phyloP scores from a whole-genome alignment of 2,329 filamentous ascomycete genomes.

The Botrytis pseudocinerea region DNA sequence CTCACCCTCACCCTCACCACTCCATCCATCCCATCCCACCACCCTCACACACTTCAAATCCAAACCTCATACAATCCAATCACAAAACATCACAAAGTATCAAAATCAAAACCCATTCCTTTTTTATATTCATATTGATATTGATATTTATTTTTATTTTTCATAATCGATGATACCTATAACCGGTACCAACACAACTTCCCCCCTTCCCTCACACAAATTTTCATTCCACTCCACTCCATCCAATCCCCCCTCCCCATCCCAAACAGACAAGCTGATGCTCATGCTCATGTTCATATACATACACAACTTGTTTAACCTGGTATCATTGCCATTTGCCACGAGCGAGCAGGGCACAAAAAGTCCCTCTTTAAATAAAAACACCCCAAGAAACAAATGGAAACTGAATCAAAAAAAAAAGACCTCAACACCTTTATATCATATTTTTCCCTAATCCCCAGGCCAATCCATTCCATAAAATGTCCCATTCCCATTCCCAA shows the following conservation, averaged over 20 bases:
- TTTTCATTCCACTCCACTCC: not conserved
- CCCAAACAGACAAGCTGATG: not conserved
- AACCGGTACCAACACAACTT: not conserved
- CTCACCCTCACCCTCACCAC: no score
- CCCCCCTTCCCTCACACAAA: not conserved
- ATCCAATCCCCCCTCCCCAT: not conserved
- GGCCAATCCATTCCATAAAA: not conserved
- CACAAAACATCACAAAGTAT: not conserved
- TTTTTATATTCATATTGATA: not conserved
- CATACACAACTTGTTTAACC: not conserved
- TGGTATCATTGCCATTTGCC: not conserved
- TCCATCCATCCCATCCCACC: no score
- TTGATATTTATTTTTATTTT: not conserved
- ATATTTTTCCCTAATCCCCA: not conserved
- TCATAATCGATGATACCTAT: not conserved
- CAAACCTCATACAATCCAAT: no score
- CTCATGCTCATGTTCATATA: conserved; percentile 1
- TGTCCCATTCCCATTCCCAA: not conserved
- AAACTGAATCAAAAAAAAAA: not conserved
- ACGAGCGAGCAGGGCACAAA: not conserved
- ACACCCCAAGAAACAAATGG: not conserved
- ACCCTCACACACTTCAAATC: no score
- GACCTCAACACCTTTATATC: not conserved
- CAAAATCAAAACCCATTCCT: not conserved
- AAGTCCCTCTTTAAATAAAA: not conserved